Conservation (phyloP, 495 filamentous ascomycete genomes). For the Xylaria nigripes region DNA sequence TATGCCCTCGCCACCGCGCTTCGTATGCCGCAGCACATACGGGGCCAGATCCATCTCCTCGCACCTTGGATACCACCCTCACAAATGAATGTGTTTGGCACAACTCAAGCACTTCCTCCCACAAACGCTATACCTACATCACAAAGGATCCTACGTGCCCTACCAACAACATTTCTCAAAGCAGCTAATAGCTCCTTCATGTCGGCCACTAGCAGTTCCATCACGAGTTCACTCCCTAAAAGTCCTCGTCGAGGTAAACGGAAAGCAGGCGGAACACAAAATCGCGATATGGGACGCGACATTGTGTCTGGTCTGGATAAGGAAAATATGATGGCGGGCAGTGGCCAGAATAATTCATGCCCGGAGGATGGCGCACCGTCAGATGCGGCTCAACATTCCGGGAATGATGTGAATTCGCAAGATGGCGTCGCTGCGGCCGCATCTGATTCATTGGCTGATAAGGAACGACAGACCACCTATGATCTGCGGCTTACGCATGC, state of each 20-base stretch:
- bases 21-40: constrained; percentile 91
- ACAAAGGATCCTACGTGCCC: constrained; percentile 80
- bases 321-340: constrained; percentile 29
- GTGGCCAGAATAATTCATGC: constrained; percentile 13
- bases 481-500: constrained; percentile 79
- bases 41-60: constrained; percentile 88
- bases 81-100: constrained; percentile 78
- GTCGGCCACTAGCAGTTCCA: constrained; percentile 79
- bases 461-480: constrained; percentile 70
- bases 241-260: constrained; percentile 54
- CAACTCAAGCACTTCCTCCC: constrained; percentile 65
- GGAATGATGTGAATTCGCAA: constrained; percentile 18
- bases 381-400: constrained; percentile 32
- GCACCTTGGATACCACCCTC: constrained; percentile 98
- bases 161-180: constrained; percentile 87
- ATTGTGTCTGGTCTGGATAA: constrained; percentile 30
- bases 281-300: constrained; percentile 30
- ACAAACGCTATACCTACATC: constrained; percentile 81
- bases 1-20: constrained; percentile 95
- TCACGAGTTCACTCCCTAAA: constrained; percentile 76
- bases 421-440: constrained; percentile 39
- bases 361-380: constrained; percentile 26
- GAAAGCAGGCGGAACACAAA: constrained; percentile 37
- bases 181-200: constrained; percentile 94
- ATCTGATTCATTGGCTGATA: constrained; percentile 44